Evolutionary conservation across 306 rosid species (phyloP).

Genomic region (Quercus wislizeni): DNA sequence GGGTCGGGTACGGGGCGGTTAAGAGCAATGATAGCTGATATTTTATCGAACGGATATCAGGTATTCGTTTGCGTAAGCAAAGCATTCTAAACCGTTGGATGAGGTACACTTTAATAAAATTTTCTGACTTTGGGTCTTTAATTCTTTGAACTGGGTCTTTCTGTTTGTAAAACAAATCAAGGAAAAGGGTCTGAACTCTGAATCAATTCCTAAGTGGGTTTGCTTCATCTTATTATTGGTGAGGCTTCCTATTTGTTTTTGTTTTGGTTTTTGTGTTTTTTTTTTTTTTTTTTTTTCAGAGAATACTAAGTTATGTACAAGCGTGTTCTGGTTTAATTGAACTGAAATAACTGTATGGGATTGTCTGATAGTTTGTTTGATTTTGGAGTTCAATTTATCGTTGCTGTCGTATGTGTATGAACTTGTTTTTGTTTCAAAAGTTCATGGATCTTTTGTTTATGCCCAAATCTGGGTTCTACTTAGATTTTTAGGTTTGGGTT

Average conservation of each 20-base stretch:
- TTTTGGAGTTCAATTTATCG: background rate
- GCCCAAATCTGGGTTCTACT: no score
- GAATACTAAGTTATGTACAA: background rate
- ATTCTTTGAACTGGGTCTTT: background rate
- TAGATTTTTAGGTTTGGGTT: no score
- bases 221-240: background rate
- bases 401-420: background rate
- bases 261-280: background rate
- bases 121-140: conserved; percentile 3
- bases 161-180: conserved; percentile 5
- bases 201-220: no score
- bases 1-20: no score
- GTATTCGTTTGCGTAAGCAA: background rate
- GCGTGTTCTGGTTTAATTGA: background rate
- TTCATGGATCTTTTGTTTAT: background rate
- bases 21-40: background rate
- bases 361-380: background rate
- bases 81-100: conserved; percentile 15
- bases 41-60: conserved; percentile 1
- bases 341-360: background rate
- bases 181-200: background rate
- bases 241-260: background rate
- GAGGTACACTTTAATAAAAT: no score
- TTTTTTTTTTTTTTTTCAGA: background rate
- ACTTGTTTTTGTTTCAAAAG: background rate